phyloP scores from a whole-genome alignment of 106 monocot species.

The Dioscorea dumetorum region DNA sequence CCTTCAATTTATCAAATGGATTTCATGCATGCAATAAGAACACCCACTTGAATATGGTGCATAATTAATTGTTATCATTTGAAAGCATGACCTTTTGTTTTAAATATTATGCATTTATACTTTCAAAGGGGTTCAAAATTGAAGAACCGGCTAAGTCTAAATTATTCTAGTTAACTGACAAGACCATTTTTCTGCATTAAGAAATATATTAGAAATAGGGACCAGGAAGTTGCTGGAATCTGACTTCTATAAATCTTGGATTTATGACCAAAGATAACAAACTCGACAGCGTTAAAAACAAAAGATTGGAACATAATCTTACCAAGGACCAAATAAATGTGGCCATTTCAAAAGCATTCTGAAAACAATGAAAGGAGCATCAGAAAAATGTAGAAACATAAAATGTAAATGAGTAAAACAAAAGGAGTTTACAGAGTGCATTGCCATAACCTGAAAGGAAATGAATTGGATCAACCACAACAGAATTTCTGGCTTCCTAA shows the following conservation, averaged over 20 bases:
- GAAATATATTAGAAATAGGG: too few species aligned
- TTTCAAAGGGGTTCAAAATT: neutral
- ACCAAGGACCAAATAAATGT: slow-evolving; percentile 91
- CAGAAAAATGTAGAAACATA: slow-evolving; percentile 5
- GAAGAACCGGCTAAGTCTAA: neutral
- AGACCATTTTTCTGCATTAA: too few species aligned
- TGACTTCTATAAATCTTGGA: too few species aligned
- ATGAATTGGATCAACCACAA: slow-evolving; percentile 86
- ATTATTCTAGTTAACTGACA: neutral
- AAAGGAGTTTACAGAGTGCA: neutral
- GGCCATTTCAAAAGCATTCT: slow-evolving; percentile 97
- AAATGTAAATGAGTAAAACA: neutral
- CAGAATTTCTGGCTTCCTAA: slow-evolving; percentile 63
- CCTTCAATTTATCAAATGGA: neutral
- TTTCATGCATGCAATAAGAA: neutral
- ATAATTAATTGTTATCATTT: neutral
- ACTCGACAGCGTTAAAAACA: neutral
- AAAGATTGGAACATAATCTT: slow-evolving; percentile 8
- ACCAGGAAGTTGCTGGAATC: too few species aligned
- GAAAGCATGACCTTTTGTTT: neutral
- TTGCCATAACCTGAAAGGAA: slow-evolving; percentile 63
- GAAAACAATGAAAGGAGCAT: slow-evolving; percentile 19
- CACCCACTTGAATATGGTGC: neutral
- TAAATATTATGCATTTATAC: neutral
- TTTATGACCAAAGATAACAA: too few species aligned